A percentile compares a stretch with the other conserved stretches of the same genome.
phyloP scores from a whole-genome alignment of 2,329 filamentous ascomycete species.

The Claviceps citrina region DNA sequence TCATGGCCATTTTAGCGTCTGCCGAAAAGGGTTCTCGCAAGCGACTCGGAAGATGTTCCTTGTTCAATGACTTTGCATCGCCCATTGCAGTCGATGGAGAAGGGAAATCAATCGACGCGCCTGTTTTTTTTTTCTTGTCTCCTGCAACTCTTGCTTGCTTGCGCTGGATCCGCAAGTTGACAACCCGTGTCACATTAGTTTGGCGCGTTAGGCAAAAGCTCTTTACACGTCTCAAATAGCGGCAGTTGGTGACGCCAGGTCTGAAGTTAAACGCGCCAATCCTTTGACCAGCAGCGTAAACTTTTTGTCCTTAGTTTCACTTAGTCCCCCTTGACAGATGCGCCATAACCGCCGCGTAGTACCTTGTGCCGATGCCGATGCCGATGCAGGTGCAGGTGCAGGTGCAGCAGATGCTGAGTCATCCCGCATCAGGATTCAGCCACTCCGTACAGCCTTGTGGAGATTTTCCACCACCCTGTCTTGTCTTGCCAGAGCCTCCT shows the following conservation, averaged over 20 bases:
- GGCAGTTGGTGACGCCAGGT: background rate
- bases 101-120: too few relatives aligned
- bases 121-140: too few relatives aligned
- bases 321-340: too few relatives aligned
- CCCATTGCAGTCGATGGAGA: background rate
- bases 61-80: too few relatives aligned
- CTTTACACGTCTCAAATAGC: background rate
- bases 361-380: too few relatives aligned
- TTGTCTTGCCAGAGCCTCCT: background rate
- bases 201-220: background rate
- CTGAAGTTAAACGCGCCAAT: background rate
- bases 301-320: too few relatives aligned
- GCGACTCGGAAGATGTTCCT: background rate
- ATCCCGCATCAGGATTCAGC: background rate
- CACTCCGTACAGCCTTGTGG: background rate
- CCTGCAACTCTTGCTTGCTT: too few relatives aligned
- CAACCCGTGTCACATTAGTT: background rate
- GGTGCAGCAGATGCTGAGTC: conserved; percentile 3
- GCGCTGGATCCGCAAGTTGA: background rate
- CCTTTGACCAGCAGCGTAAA: too few relatives aligned
- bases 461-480: background rate
- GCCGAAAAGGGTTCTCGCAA: background rate
- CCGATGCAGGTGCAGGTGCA: too few relatives aligned
- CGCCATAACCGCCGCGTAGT: too few relatives aligned
- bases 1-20: background rate